Percentiles rank a stretch among this genome's conserved stretches.
Evolutionary conservation across 2,329 filamentous ascomycete species (phyloP).

Genomic region (Lomentospora prolificans): DNA sequence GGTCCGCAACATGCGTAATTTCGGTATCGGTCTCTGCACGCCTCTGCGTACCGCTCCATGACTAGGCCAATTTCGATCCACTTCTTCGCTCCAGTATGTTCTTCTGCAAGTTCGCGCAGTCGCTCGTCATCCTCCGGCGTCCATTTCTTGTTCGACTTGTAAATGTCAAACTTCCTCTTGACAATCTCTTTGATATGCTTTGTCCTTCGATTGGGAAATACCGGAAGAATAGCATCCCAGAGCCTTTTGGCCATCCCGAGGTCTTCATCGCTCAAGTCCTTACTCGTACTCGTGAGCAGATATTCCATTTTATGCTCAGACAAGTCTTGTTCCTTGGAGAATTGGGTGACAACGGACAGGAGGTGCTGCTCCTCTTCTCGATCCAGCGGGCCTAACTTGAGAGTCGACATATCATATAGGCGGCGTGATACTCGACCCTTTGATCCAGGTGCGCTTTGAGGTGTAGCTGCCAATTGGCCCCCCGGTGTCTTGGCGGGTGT

Average conservation of each 20-base stretch:
- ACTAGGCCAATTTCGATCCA: conserved; percentile 54
- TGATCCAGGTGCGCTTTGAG: not conserved
- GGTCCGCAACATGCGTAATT: conserved; percentile 55
- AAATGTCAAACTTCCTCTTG: not conserved
- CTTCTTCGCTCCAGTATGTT: conserved; percentile 33
- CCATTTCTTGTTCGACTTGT: conserved; percentile 36
- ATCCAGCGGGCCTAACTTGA: not conserved
- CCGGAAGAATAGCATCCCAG: not conserved
- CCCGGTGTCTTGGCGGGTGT: not conserved
- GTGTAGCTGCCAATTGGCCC: not conserved
- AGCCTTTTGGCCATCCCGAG: not conserved
- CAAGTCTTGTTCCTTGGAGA: not conserved
- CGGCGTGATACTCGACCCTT: not conserved
- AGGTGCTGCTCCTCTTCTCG: not conserved
- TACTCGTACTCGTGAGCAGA: not conserved
- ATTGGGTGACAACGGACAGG: not conserved
- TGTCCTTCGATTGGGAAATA: not conserved
- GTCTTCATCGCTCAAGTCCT: not conserved
- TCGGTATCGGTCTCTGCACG: conserved; percentile 60
- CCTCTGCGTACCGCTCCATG: conserved; percentile 54
- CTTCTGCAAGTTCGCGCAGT: conserved; percentile 34
- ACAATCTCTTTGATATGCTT: not conserved
- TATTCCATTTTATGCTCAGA: not conserved
- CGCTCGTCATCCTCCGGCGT: conserved; percentile 47
- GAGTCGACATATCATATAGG: not conserved